Base-by-base conservation (phyloP, 148 eudicot genomes). In the Pouteria glomerata region DNA sequence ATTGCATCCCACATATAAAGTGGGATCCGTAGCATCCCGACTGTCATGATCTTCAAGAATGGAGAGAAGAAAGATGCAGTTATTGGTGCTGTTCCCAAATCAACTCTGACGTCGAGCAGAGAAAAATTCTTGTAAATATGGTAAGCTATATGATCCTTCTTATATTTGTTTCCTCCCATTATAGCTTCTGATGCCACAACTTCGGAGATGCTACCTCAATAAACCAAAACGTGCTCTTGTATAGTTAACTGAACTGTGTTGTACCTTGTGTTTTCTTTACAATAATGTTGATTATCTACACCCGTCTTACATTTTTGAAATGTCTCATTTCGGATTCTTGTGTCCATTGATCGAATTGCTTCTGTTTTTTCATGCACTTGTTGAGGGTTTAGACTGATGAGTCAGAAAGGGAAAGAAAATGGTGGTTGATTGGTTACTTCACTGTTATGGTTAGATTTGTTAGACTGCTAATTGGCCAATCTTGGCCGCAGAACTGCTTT, bases 21-120 rank as follows among this genome's bases (percentile, higher is more conserved):
- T 45, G 96, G 97, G 21, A 87, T 94, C 63, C 87, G 98, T 52
- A 94, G 97, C 86, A 89, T 94, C 68, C 98, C 98, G 1, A 94
- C 97, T 5, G 90, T 88, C 70, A 75, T 94, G 37, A 85, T 94
- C 69, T 94, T 91, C 86, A 94, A 89, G 81, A 74, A 60, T 34
- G 98, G 98, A 16, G 97, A 94, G 83, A 91, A 88, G 86, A 94
- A 91, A 81, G 97, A 91, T 21, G 81, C 96, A 14, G 82, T 94
- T 57, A 89, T 89, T 68, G 98, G 98, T 24, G 98, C 98, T n/a
- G 98, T 94, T 73, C 97, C 98, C 3, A 90, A 89, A 73, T 39
- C 89, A 19, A 89, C 95, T 12, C 82, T 93, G 64, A 75, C 87
- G 68, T 80, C 80, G 58, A 77, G 84, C 87, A 90, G 90, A 42